Conservation (phyloP, 345 rosid species). For the Populus deltoides region DNA sequence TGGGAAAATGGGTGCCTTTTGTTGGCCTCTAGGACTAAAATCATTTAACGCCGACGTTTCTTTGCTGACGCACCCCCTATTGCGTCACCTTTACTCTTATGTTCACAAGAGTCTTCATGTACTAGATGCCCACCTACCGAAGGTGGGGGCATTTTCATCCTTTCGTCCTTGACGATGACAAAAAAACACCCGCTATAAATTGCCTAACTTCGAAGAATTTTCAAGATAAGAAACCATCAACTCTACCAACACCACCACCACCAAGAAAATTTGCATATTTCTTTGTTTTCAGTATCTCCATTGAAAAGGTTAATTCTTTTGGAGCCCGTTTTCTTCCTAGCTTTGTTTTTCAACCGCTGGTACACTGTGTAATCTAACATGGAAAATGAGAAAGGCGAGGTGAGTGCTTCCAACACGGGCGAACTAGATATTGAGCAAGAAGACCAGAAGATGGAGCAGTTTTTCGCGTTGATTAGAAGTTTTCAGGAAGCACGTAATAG, state of each 20-base stretch:
- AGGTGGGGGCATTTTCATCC: background rate
- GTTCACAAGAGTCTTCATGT: background rate
- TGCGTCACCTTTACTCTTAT: background rate
- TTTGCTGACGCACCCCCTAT: background rate
- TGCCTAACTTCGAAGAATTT: background rate
- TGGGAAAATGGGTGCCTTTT: no score
- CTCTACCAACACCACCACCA: no score
- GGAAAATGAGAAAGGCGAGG: conserved; percentile 6
- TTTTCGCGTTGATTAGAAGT: conserved; percentile 24
- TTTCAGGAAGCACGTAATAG: conserved; percentile 28
- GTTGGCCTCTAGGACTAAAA: no score
- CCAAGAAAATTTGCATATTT: no score
- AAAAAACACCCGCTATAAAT: background rate
- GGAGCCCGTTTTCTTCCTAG: no score
- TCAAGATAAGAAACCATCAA: no score
- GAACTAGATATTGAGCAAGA: background rate
- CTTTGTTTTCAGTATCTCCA: no score
- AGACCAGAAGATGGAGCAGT: conserved; percentile 31
- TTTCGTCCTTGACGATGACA: background rate
- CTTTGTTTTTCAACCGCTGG: no score
- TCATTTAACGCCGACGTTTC: background rate
- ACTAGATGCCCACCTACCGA: background rate
- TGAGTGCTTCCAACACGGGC: background rate
- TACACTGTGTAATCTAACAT: background rate
- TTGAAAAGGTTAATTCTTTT: no score